Conservation (phyloP, 257 asterid genomes). For the Lycium barbarum region DNA sequence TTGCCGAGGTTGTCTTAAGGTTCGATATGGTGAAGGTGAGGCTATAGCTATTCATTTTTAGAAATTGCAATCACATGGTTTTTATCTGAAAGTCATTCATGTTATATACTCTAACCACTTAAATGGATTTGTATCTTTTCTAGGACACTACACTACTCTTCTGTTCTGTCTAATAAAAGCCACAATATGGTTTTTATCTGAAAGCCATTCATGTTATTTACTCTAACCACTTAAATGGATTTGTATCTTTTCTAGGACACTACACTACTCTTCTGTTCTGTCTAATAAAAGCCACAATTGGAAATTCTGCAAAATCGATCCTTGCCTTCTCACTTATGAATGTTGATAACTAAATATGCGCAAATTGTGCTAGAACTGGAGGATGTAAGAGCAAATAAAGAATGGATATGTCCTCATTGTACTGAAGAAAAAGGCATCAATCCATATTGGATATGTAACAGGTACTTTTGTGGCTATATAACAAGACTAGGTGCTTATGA, state of each 20-base stretch:
- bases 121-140: background rate
- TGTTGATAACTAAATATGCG: background rate
- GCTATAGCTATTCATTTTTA: background rate
- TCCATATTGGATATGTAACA: slow-evolving; percentile 91
- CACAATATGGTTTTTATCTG: no score
- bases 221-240: background rate
- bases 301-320: background rate
- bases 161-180: background rate
- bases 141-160: background rate
- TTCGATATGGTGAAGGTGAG: slow-evolving; percentile 94
- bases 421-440: slow-evolving; percentile 66
- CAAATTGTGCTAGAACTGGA: slow-evolving; percentile 62
- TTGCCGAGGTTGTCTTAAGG: slow-evolving; percentile 83
- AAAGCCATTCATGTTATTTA: no score
- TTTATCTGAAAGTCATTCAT: background rate
- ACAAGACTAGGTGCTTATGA: background rate
- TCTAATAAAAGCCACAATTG: background rate
- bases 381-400: slow-evolving; percentile 67
- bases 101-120: background rate
- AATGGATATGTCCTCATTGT: slow-evolving; percentile 86
- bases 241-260: background rate
- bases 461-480: slow-evolving; percentile 45
- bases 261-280: background rate
- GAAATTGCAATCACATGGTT: background rate
- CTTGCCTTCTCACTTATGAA: background rate